Evolutionary conservation across 2,329 filamentous ascomycete genomes (phyloP).

Genomic region (Aspergillus melleus): DNA sequence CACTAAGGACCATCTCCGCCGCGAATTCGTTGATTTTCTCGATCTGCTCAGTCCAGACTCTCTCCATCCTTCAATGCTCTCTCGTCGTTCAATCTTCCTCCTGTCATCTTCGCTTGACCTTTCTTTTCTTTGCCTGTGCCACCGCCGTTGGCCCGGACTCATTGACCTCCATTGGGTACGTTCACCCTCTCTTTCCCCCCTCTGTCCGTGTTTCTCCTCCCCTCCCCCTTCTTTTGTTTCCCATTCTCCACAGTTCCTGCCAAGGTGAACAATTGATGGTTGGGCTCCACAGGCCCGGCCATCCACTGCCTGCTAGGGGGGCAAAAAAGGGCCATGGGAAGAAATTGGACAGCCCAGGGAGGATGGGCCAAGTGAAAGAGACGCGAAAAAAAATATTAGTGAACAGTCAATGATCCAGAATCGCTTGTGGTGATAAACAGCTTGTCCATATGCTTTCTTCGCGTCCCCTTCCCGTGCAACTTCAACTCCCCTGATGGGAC

Average conservation of each 20-base stretch:
- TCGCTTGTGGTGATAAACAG: not conserved
- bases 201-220: not conserved
- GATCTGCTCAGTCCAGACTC: constrained; percentile 2
- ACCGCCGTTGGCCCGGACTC: not conserved
- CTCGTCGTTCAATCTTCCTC: not conserved
- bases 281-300: constrained; percentile 29
- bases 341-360: not conserved
- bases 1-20: not conserved
- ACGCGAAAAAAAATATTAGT: not conserved
- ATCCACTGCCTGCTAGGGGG: constrained; percentile 27
- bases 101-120: not conserved
- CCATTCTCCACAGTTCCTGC: constrained; percentile 32
- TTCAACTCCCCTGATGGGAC: not conserved
- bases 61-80: not conserved
- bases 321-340: constrained; percentile 14
- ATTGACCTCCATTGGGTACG: not conserved
- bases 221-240: constrained; percentile 16
- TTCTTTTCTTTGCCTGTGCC: not conserved
- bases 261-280: constrained; percentile 22
- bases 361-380: not conserved
- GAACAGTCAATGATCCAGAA: not conserved
- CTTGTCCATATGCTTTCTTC: not conserved
- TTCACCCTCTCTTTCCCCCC: not conserved
- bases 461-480: not conserved
- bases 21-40: not conserved